Percentiles rank a stretch among this genome's conserved stretches.
These are phyloP conservation scores for Phoma sp. DNA, from an alignment of 2,329 filamentous ascomycete species.

Conservation along the genomic window DNA sequence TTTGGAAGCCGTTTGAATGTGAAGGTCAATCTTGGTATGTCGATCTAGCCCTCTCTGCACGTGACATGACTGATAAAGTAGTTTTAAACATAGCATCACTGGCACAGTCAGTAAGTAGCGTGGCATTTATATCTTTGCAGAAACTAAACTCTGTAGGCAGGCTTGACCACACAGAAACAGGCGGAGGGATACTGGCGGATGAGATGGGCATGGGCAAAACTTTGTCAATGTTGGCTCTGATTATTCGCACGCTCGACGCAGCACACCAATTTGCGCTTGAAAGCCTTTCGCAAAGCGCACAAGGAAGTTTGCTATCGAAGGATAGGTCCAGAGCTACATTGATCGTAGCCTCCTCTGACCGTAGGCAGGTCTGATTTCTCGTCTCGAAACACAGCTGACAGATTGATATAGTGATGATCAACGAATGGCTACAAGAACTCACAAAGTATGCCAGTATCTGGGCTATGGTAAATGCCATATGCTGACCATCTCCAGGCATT, in stretches of 20 bases:
- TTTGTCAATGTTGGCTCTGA: slow-evolving; percentile 59
- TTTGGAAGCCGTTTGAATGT: slow-evolving; percentile 32
- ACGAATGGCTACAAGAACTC: slow-evolving; percentile 40
- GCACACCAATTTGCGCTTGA: slow-evolving; percentile 47
- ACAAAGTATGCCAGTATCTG: slow-evolving; percentile 41
- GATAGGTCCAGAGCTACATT: slow-evolving; percentile 31
- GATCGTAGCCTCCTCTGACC: slow-evolving; percentile 39
- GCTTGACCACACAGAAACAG: slow-evolving; percentile 32
- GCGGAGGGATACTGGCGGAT: slow-evolving; percentile 62
- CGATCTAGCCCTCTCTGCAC: background rate
- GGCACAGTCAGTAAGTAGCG: slow-evolving; percentile 30
- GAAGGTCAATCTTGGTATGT: slow-evolving; percentile 32
- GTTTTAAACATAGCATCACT: slow-evolving; percentile 52
- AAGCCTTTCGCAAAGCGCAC: background rate
- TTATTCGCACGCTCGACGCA: slow-evolving; percentile 51
- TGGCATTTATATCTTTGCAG: background rate
- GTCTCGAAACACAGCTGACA: background rate
- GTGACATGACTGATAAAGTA: slow-evolving; percentile 7
- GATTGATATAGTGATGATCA: slow-evolving; percentile 48
- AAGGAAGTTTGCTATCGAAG: background rate
- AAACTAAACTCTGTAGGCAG: background rate
- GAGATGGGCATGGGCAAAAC: slow-evolving; percentile 69
- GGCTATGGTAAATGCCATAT: background rate
- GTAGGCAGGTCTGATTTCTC: slow-evolving; percentile 34
- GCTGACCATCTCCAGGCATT: slow-evolving; percentile 27